A percentile compares a stretch with the other conserved stretches of the same genome.
Evolutionary conservation across 306 rosid species (phyloP).

Genomic region (peach (Prunus persica)): Prunus_persica_NCBIv2 NC_034010.1:22867001-22867500

Average conservation of each 20-base stretch:
- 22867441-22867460: not conserved
- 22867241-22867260: constrained; percentile 92
- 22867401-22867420: not conserved
- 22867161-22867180: constrained; percentile 45
- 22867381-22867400: not conserved
- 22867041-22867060: constrained; percentile 84
- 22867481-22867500: not conserved
- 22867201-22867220: constrained; percentile 98
- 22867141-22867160: not conserved
- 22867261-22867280: constrained; percentile 89
- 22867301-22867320: constrained; percentile 45
- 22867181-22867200: constrained; percentile 96
- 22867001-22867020: not conserved
- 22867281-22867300: constrained; percentile 86
- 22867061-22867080: constrained; percentile 94
- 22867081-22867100: constrained; percentile 69
- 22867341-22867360: not conserved
- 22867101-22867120: not conserved
- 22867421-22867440: constrained; percentile 24
- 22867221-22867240: constrained; percentile 70
- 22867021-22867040: constrained; percentile 44
- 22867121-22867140: not conserved
- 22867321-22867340: not conserved
- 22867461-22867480: not conserved
- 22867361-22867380: constrained; percentile 1